Base-by-base conservation (phyloP, 2,329 filamentous ascomycete species). In the Ceratocystiopsis minuta region DNA sequence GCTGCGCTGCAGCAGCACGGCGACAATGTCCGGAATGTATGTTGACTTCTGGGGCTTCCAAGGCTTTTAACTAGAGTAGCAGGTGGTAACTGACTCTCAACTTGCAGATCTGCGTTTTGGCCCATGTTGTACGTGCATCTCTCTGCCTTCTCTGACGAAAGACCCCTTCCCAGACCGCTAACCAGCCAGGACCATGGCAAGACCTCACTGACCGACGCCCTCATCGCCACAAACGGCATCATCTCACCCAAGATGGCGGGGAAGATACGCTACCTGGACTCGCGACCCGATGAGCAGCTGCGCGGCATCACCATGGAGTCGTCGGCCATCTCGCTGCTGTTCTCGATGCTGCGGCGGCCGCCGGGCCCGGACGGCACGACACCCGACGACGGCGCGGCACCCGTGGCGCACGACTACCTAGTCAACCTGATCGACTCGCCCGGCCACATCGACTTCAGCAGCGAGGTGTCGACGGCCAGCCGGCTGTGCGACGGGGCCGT, bases 241-340 rank as follows among this genome's bases (percentile, higher is more conserved):
- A 98, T 98, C 55, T 96, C 90, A 28, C 84, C 88, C 43, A 96
- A 96, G 58, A 70, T 96, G 55, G 90, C 90, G 43, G 90, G 90
- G 59, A 96, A 96, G 68, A 92, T 98, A 60, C 80, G 90, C 50
- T 98, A 96, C 55, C 76, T 98, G 45, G 90, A 98, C 63, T 96
- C 90, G 17, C 72, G 90, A 36, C 88, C 88, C 2, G 90, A 98
- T 60, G 90, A 98, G 60, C 90, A 98, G 62, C 72, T 83, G 15
- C 80, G 90, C 49, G 90, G 90, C 43, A 98, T 98, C 55, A 98
- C 90, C n/a, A 98, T 98, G 90, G 90, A 98, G 60, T 96, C 90
- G 0, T 96, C 88, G 6, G 90, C 90, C 47, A 98, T 98, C 49
- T 96, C 90, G 0, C 68, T 98, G 32, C 92, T 82, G 61, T 98